These are phyloP conservation scores for Vitis hybrid DNA, from an alignment of 177 flowering plant genomes.

Conservation along the genomic window DNA sequence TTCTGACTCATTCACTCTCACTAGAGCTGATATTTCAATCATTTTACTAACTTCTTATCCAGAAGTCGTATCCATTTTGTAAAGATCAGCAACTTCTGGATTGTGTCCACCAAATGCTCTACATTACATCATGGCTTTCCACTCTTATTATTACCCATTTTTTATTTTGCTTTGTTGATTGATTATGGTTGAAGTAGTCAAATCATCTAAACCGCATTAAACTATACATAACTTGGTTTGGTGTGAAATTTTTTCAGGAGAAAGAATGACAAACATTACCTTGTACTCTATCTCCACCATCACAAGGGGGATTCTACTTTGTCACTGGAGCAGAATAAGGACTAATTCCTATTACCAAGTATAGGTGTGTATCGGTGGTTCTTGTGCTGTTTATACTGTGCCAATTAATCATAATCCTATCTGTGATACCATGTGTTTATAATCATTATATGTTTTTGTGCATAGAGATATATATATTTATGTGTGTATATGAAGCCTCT, in stretches of 20 bases:
- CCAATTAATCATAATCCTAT: conserved; percentile 4
- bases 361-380: conserved; percentile 10
- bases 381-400: conserved; percentile 10
- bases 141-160: neutral
- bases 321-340: conserved; percentile 12
- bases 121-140: too few species aligned
- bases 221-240: neutral
- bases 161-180: neutral
- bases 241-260: conserved; percentile 28
- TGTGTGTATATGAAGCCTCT: neutral
- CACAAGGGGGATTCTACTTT: conserved; percentile 26
- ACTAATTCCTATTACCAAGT: neutral
- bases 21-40: neutral
- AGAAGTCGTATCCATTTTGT: neutral
- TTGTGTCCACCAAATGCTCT: too few species aligned
- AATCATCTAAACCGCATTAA: neutral
- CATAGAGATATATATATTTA: conserved; percentile 7
- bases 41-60: neutral
- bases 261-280: conserved; percentile 20
- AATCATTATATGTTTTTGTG: conserved; percentile 6
- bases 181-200: too few species aligned
- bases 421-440: conserved; percentile 2
- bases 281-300: conserved; percentile 6
- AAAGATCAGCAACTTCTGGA: neutral
- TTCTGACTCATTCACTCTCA: neutral